Evolutionary conservation across 768 basidiomycete genomes (phyloP).

Genomic region (Coprinopsis marcescibilis): DNA sequence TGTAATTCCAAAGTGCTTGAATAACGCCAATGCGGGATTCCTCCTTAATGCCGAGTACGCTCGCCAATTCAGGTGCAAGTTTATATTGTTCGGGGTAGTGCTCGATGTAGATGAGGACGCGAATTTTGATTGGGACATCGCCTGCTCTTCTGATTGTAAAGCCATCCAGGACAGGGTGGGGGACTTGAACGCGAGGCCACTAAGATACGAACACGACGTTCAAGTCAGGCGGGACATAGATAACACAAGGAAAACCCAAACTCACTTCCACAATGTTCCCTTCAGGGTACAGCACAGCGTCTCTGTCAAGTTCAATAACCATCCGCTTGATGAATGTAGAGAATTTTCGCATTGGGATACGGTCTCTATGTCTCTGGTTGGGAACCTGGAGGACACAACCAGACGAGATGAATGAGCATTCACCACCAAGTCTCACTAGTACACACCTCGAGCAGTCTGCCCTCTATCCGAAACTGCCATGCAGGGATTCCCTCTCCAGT

Average conservation of each 20-base stretch:
- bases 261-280: constrained; percentile 86
- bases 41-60: constrained; percentile 73
- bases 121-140: constrained; percentile 68
- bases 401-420: background rate
- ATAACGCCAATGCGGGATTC: constrained; percentile 79
- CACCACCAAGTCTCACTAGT: background rate
- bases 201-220: constrained; percentile 18
- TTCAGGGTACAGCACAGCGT: constrained; percentile 74
- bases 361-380: constrained; percentile 61
- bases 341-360: constrained; percentile 64
- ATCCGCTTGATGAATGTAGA: constrained; percentile 80
- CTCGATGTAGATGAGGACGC: constrained; percentile 81
- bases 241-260: background rate
- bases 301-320: constrained; percentile 83
- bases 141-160: constrained; percentile 82
- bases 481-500: constrained; percentile 87
- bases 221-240: background rate
- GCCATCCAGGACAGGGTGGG: constrained; percentile 69
- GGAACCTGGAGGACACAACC: constrained; percentile 38
- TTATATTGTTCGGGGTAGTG: constrained; percentile 86
- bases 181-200: constrained; percentile 60
- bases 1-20: constrained; percentile 86
- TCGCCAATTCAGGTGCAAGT: constrained; percentile 66
- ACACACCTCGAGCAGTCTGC: constrained; percentile 74
- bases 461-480: constrained; percentile 85